A percentile compares a stretch with the other conserved stretches of the same genome.
Evolutionary conservation across 2,329 filamentous ascomycete genomes (phyloP).

Genomic region (Alternaria dauci): DNA sequence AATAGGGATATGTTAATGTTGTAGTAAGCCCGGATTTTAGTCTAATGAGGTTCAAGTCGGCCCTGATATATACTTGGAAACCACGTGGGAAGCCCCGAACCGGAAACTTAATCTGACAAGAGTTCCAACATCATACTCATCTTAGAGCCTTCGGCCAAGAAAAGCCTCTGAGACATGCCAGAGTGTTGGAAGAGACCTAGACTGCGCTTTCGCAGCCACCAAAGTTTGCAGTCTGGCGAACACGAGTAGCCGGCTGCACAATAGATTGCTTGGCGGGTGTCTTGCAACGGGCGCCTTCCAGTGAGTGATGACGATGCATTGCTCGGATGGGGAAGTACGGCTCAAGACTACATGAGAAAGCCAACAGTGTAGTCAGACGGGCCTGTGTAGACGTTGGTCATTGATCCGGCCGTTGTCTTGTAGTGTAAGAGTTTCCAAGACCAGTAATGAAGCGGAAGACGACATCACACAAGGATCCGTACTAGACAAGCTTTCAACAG

Average conservation of each 20-base stretch:
- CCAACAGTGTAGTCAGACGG: background rate
- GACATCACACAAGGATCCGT: background rate
- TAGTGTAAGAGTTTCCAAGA: background rate
- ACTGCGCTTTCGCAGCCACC: background rate
- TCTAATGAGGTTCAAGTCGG: background rate
- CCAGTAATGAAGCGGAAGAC: background rate
- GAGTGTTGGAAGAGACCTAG: conserved; percentile 1
- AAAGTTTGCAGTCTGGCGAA: conserved; percentile 4
- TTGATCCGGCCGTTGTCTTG: background rate
- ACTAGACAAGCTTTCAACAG: background rate
- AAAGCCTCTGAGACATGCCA: background rate
- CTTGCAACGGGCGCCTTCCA: background rate
- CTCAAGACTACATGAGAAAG: background rate
- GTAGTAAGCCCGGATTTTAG: background rate
- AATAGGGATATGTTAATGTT: background rate
- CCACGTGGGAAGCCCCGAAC: background rate
- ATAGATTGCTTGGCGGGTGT: background rate
- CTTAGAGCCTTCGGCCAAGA: conserved; percentile 8
- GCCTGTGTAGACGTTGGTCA: background rate
- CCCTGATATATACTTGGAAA: conserved; percentile 6
- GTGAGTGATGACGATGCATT: conserved; percentile 5
- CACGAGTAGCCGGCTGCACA: background rate
- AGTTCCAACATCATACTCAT: conserved; percentile 1
- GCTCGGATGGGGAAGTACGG: background rate
- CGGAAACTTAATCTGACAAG: background rate